Evolutionary conservation across 2,329 filamentous ascomycete species (phyloP), one percentile per base, ranked within the genome.

Genomic region (Lojkania enalia): DNA sequence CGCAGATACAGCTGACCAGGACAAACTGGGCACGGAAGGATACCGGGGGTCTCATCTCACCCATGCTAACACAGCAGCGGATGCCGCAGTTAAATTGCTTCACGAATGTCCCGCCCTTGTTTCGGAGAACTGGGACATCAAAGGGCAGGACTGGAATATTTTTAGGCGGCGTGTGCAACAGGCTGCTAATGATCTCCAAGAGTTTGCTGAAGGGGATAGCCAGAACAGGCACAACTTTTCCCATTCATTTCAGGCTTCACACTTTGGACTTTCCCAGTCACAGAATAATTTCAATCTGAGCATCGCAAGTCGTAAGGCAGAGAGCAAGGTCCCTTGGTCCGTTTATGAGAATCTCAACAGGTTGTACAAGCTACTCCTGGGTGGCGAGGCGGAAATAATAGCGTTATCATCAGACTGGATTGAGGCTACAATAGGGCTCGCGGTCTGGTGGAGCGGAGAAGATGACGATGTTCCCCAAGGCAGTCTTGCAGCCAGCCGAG

Each of bases 371-470:
- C 85, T 95, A 48, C 73, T 95, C 1, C 78, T 94, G 3, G 91
- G 92, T 25, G 82, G 87, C 52, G 78, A 83, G 7, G 81, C 85
- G 25, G 84, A 90, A 15, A 88, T 96, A 40, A 75, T 95, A 49
- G 81, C 84, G 35, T 82, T 84, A 33, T 83, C 90, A 1, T 85
- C 92, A 61, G 91, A 96, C 69, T 97, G 92, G 92, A 84, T 92
- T 39, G 92, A 97, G 73, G 91, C 90, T 0, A 87, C 86, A 0
- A 73, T 96, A 48, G 88, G 86, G 1, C 74, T 97, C 38, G 85
- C 91, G 21, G 85, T 87, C 4, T 97, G 92, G 92, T 96, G 91
- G 90, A 86, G 95, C 63, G 89, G 94, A 49, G 81, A 84, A 48
- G 79, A 84, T 7, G 74, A 77, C 12, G 71, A 74, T 1, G 54